phyloP scores from a whole-genome alignment of 2,329 filamentous ascomycete species.

The Pyricularia sp. region DNA sequence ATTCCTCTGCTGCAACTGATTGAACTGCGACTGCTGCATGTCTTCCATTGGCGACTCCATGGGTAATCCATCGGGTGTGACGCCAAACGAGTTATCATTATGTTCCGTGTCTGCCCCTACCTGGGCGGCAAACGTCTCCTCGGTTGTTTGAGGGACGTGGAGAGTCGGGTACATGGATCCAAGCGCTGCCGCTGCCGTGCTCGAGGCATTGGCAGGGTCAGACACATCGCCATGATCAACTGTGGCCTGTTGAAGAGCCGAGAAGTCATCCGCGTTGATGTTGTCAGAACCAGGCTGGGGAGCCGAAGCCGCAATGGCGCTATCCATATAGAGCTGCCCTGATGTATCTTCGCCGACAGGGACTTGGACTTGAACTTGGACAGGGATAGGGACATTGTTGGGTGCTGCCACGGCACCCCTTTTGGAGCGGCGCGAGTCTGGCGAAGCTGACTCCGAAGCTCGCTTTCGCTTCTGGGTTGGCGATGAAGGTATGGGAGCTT shows the following conservation, averaged over 20 bases:
- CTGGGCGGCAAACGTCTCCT: constrained; percentile 51
- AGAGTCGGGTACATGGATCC: constrained; percentile 50
- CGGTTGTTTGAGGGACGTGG: constrained; percentile 47
- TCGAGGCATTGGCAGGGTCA: constrained; percentile 45
- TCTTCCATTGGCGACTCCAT: constrained; percentile 25
- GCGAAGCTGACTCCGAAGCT: constrained; percentile 35
- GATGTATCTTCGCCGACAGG: constrained; percentile 30
- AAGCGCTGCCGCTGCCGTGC: constrained; percentile 49
- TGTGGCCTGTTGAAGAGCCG: constrained; percentile 45
- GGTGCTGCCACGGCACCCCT: constrained; percentile 30
- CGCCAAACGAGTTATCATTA: constrained; percentile 17
- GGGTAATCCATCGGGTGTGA: constrained; percentile 23
- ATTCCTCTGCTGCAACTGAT: background rate
- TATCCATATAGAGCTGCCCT: constrained; percentile 39
- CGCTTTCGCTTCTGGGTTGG: constrained; percentile 44
- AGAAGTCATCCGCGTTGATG: constrained; percentile 42
- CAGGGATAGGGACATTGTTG: constrained; percentile 31
- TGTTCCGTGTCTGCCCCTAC: constrained; percentile 26
- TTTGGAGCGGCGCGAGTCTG: constrained; percentile 40
- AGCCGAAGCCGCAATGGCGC: constrained; percentile 34
- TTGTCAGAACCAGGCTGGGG: constrained; percentile 20
- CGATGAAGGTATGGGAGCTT: background rate
- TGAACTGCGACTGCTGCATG: constrained; percentile 25
- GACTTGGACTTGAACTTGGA: constrained; percentile 20
- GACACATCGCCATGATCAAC: constrained; percentile 34